These are phyloP conservation scores for Tylopilus sp. DNA, from an alignment of 768 basidiomycete genomes.

Conservation along the genomic window DNA sequence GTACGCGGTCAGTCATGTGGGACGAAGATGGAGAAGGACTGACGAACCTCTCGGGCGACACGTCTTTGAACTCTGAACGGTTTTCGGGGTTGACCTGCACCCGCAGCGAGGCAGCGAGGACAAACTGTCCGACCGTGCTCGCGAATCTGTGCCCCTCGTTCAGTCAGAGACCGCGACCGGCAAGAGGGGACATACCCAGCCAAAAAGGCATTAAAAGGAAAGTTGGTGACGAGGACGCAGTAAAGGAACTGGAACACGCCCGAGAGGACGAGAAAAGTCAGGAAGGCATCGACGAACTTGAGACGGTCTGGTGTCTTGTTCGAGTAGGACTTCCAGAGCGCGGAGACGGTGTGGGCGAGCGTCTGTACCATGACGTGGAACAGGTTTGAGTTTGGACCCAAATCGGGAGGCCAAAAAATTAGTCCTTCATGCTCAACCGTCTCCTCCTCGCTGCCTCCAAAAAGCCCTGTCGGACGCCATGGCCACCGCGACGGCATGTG, in stretches of 20 bases:
- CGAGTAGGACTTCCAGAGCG: conserved; percentile 75
- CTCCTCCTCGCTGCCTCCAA: conserved; percentile 20
- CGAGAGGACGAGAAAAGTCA: conserved; percentile 87
- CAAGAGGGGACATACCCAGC: conserved; percentile 65
- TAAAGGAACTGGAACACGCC: conserved; percentile 91
- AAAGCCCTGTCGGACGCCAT: conserved; percentile 5
- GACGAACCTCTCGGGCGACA: conserved; percentile 89
- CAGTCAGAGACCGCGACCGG: neutral
- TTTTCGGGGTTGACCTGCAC: conserved; percentile 90
- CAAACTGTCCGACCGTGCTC: conserved; percentile 95
- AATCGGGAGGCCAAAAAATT: conserved; percentile 13
- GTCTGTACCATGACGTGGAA: conserved; percentile 35
- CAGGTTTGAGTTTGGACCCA: conserved; percentile 8
- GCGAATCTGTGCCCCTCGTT: conserved; percentile 64
- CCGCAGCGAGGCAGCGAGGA: conserved; percentile 87
- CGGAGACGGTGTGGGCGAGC: conserved; percentile 33
- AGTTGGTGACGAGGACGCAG: conserved; percentile 87
- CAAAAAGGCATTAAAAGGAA: conserved; percentile 96
- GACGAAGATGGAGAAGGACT: neutral
- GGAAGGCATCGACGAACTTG: conserved; percentile 92
- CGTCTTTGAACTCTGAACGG: conserved; percentile 76
- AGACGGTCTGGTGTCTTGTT: conserved; percentile 77
- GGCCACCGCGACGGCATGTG: conserved; percentile 33
- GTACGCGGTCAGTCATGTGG: neutral
- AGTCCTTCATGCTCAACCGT: conserved; percentile 20